These are phyloP conservation scores for Plasmodium chabaudi DNA, from an alignment of 169 alveolate species.

Conservation along the genomic window DNA sequence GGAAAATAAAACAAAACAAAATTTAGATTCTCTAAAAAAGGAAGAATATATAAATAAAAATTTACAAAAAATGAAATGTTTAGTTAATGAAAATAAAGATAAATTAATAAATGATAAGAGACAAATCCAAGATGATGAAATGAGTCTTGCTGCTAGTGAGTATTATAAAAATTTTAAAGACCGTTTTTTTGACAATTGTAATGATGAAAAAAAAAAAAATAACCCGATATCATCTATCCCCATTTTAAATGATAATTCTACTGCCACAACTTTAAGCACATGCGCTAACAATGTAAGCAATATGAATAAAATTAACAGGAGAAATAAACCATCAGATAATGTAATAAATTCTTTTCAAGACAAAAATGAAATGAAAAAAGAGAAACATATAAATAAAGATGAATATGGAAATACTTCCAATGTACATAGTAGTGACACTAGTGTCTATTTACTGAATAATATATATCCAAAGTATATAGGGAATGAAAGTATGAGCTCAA, in stretches of 20 bases:
- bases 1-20: conserved; percentile 3
- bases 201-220: conserved; percentile 6
- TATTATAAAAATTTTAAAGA: conserved; percentile 20
- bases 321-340: too few species aligned
- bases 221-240: background rate
- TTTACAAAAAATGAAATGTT: conserved; percentile 27
- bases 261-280: background rate
- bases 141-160: conserved; percentile 33
- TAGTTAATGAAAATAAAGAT: conserved; percentile 47
- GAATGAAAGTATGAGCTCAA: too few species aligned
- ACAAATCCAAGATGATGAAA: conserved; percentile 15
- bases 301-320: too few species aligned
- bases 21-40: background rate
- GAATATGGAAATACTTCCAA: too few species aligned
- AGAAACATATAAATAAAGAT: too few species aligned
- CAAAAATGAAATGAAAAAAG: background rate
- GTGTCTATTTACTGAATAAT: too few species aligned
- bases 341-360: background rate
- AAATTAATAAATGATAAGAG: conserved; percentile 10
- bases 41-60: conserved; percentile 58
- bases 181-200: conserved; percentile 21
- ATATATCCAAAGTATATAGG: too few species aligned
- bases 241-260: conserved; percentile 3
- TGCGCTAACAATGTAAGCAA: background rate
- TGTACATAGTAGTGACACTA: too few species aligned